phyloP scores from a whole-genome alignment of 305 asterid species.

The Withania somnifera region DNA sequence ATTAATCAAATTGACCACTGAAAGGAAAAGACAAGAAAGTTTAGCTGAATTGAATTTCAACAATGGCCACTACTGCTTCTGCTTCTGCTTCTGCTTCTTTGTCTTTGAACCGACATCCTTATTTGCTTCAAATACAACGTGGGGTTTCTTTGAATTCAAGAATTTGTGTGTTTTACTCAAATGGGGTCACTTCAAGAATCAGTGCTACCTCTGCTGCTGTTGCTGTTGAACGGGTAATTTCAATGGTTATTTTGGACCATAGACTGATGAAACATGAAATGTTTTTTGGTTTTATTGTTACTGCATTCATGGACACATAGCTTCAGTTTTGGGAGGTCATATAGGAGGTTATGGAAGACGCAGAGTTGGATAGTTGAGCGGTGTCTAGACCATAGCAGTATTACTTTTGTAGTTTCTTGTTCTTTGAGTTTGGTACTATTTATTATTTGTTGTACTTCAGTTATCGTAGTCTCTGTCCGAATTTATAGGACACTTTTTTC shows the following conservation, averaged over 20 bases:
- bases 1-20: conserved; percentile 6
- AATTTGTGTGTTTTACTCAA: conserved; percentile 16
- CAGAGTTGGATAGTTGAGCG: no score
- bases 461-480: no score
- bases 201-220: conserved; percentile 50
- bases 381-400: no score
- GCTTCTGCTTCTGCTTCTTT: conserved; percentile 11
- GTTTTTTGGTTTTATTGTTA: not conserved
- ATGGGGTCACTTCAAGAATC: conserved; percentile 14
- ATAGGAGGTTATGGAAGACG: no score
- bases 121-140: conserved; percentile 14
- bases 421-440: no score
- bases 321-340: no score
- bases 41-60: not conserved
- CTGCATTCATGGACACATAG: not conserved
- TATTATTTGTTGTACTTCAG: no score
- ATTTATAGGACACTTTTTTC: no score
- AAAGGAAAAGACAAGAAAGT: not conserved
- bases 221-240: conserved; percentile 41
- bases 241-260: not conserved
- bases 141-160: conserved; percentile 16
- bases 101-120: conserved; percentile 17
- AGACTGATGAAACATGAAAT: not conserved
- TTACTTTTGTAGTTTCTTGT: no score
- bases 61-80: conserved; percentile 34